Evolutionary conservation across 2,329 filamentous ascomycete genomes (phyloP).

Genomic region (Aspergillus sp.): DNA sequence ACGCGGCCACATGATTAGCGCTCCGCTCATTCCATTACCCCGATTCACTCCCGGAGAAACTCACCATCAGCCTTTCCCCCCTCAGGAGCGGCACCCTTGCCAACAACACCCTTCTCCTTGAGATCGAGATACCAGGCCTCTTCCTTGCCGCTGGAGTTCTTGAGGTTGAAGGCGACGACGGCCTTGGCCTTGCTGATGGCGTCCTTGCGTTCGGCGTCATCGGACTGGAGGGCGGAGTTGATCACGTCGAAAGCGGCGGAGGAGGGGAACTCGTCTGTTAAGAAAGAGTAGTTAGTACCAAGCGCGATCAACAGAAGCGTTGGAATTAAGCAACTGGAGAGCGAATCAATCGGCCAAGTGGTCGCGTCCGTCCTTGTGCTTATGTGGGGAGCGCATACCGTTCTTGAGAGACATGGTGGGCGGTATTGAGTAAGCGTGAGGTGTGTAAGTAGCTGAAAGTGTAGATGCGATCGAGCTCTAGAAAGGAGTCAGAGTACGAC

Average conservation of each 20-base stretch:
- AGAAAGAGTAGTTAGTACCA: no score
- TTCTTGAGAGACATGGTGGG: conserved; percentile 65
- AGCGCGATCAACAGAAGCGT: no score
- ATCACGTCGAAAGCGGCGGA: conserved; percentile 89
- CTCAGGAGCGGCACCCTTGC: conserved; percentile 58
- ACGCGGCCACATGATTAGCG: not conserved
- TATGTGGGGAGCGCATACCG: conserved; percentile 41
- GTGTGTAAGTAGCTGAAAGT: not conserved
- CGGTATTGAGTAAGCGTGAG: not conserved
- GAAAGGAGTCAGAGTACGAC: not conserved
- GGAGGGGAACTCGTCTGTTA: conserved; percentile 70
- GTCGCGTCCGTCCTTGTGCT: no score
- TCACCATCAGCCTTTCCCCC: conserved; percentile 76
- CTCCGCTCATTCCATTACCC: not conserved
- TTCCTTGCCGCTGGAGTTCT: conserved; percentile 72
- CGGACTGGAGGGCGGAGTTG: conserved; percentile 58
- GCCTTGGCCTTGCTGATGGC: conserved; percentile 83
- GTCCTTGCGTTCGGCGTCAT: conserved; percentile 68
- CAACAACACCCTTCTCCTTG: conserved; percentile 78
- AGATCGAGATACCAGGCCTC: conserved; percentile 93
- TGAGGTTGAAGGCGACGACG: conserved; percentile 84
- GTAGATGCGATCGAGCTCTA: no score
- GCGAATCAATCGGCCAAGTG: no score
- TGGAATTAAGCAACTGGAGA: no score
- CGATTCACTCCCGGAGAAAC: conserved; percentile 16